These are phyloP conservation scores for Pestalotiopsis sp. DNA, from an alignment of 2,329 filamentous ascomycete genomes.

Conservation along the genomic window DNA sequence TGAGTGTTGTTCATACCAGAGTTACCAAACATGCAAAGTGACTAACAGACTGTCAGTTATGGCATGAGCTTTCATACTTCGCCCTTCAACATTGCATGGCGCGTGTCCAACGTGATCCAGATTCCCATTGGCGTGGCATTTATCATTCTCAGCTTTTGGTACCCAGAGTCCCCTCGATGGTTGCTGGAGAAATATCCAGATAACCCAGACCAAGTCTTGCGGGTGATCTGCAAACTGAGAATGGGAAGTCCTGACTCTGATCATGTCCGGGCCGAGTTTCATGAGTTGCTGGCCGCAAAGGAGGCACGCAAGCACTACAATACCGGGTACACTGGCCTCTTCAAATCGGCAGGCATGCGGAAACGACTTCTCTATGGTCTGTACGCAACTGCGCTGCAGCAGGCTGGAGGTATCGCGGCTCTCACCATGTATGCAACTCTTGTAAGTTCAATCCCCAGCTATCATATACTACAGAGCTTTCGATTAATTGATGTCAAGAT, in stretches of 20 bases:
- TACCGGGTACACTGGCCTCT: background rate
- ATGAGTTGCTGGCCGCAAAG: background rate
- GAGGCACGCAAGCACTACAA: background rate
- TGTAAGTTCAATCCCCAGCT: background rate
- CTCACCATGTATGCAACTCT: conserved; percentile 4
- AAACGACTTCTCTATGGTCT: background rate
- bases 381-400: conserved; percentile 3
- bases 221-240: background rate
- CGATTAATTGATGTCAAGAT: background rate
- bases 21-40: too few relatives aligned
- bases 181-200: background rate
- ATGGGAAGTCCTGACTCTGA: background rate
- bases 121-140: background rate
- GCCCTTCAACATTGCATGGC: conserved; percentile 4
- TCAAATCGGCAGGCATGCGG: background rate
- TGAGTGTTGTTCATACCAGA: background rate
- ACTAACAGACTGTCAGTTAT: background rate
- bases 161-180: conserved; percentile 2
- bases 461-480: background rate
- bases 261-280: conserved; percentile 1
- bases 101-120: background rate
- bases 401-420: background rate
- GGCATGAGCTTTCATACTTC: conserved; percentile 2
- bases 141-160: conserved; percentile 4
- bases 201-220: background rate